Evolutionary conservation across 352 stramenopile genomes (phyloP), one percentile per base, ranked within the genome.

Genomic region (Phytopythium kandeliae): DNA sequence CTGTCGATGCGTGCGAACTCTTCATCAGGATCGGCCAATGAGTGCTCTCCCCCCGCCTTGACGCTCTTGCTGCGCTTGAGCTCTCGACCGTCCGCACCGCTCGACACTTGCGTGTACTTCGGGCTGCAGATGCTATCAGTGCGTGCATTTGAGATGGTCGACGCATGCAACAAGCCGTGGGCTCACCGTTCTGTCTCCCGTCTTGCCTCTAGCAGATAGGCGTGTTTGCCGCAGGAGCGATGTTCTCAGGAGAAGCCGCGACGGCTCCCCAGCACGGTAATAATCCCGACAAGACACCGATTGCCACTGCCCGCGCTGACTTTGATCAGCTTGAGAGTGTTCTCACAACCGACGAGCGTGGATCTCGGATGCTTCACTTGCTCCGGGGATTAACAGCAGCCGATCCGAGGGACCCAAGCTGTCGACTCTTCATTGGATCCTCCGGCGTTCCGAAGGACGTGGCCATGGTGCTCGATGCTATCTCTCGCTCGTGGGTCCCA

Each of bases 111-210:
- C 17, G 40, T 62, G 17, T 60, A 69, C 48, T 48, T 85, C 5
- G 67, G 65, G 26, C 46, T 81, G 4, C 60, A 58, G 12, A 70
- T 79, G 70, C 34, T 79, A 12, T 30, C 54, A 7, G 73, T 81
- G 57, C 67, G 61, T 58, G 30, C 17, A 2, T 44, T 30, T 1
- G 21, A 19, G 40, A 31, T 30, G 2, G 11, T 31, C 21, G 31
- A 28, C 22, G 21, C 21, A 46, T 30, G 40, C n/a, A 22, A 25
- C 43, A 13, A 7, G 40, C 40, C n/a, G 11, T 46, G 21, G 31
- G 8, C 40, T 46, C 40, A 46, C 40, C 19, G 12, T 30, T 46
- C 3, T 19, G n/a, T n/a, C n/a, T n/a, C n/a, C 4, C 43, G 9
- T 25, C 11, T 36, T 33, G 24, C 2, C 13, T 48, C 25, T 25